Base-by-base conservation (phyloP, 306 rosid genomes). In the Vicia faba region DNA sequence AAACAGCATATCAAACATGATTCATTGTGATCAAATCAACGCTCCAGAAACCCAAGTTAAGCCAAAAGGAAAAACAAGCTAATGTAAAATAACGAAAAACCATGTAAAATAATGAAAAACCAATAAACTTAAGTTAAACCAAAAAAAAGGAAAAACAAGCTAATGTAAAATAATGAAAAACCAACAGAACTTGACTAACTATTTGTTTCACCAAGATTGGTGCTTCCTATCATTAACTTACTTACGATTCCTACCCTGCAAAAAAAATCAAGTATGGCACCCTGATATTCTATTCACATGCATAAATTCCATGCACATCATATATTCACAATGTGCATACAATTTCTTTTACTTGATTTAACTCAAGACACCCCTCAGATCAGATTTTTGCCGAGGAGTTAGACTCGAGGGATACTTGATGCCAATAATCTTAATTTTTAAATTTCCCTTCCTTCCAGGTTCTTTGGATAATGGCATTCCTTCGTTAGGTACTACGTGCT, bases 401-500 rank as follows among this genome's bases (percentile, higher is more conserved):
- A 93, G 78, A 63, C 88, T 85, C 18, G 88, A 82, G 16, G 99
- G 99, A 72, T 90, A 93, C 77, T 79, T 85, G 66, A 93, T 88
- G 8, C 85, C 96, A 71, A 93, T 91, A 66, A 93, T 76, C 75
- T 85, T 93, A 68, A 90, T 78, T 73, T 84, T 88, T 83, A 93
- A 84, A 73, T 88, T 86, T 45, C 99, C 99, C 75, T 76, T 90
- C 81, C 64, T 93, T 38, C 99, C 92, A 7, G 86, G 91, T 70
- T 93, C 92, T 77, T 82, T 93, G 10, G 97, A 90, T 45, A 88
- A 78, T 2, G 99, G 99, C 99, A 93, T 93, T 65, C 99, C 99
- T 82, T 93, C 96, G 8, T 79, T 75, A 59, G 89, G 85, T 76
- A 90, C 74, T 29, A 83, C 81, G 19, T 80, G 57, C 75, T 85